Evolutionary conservation across 2,329 filamentous ascomycete genomes (phyloP).

Genomic region (Whalleya microplaca): DNA sequence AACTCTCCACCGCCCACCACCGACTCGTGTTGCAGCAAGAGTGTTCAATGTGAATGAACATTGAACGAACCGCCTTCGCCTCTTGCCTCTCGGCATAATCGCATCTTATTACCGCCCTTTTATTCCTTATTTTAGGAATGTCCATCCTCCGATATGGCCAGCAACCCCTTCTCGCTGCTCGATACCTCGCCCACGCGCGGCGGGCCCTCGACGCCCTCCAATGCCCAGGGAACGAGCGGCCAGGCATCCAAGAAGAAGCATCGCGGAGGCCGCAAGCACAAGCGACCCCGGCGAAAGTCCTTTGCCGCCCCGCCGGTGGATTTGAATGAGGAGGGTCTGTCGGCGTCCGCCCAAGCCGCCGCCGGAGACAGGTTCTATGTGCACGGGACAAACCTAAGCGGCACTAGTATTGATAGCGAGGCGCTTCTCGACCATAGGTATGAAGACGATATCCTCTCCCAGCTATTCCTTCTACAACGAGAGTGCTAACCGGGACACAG

Average conservation of each 20-base stretch:
- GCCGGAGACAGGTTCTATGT: constrained; percentile 53
- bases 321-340: constrained; percentile 38
- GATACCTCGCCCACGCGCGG: constrained; percentile 43
- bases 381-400: constrained; percentile 67
- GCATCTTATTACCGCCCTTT: too few species aligned
- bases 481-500: constrained; percentile 13
- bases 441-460: constrained; percentile 16
- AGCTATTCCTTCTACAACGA: not conserved
- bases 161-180: constrained; percentile 59
- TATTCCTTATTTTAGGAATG: constrained; percentile 11
- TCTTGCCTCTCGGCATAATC: not conserved
- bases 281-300: constrained; percentile 75
- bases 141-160: constrained; percentile 22
- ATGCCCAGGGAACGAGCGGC: constrained; percentile 18
- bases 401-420: constrained; percentile 87
- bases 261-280: constrained; percentile 74
- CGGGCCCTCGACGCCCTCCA: constrained; percentile 33
- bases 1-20: not conserved
- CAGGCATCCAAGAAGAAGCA: constrained; percentile 63
- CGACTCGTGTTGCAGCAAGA: not conserved
- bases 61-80: too few species aligned
- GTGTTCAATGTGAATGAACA: not conserved
- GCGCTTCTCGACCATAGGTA: constrained; percentile 80
- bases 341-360: constrained; percentile 28
- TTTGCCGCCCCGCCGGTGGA: constrained; percentile 72